These are phyloP conservation scores for Ogataea hybrid DNA, from an alignment of 1,139 yeast genomes.

Conservation along the genomic window DNA sequence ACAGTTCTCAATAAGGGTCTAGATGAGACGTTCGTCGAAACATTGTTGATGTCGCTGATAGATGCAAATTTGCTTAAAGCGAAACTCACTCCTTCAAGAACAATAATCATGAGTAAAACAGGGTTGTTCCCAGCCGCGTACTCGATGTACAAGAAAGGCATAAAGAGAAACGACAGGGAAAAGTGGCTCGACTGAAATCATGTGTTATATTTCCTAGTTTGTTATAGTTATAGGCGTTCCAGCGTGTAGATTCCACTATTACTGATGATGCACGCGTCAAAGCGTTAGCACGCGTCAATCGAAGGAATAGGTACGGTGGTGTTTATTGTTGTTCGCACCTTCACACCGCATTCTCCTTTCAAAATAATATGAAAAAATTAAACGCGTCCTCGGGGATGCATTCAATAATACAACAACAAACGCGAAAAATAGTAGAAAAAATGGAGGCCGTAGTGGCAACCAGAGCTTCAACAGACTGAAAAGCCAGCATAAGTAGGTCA, in stretches of 20 bases:
- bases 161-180: slow-evolving; percentile 24
- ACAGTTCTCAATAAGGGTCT: slow-evolving; percentile 6
- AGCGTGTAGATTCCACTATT: background rate
- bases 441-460: background rate
- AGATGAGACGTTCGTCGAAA: slow-evolving; percentile 38
- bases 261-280: background rate
- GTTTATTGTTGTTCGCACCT: background rate
- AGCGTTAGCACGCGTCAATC: background rate
- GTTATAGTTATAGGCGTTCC: background rate
- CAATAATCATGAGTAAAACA: slow-evolving; percentile 47
- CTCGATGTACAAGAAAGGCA: slow-evolving; percentile 35
- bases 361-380: background rate
- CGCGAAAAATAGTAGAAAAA: slow-evolving; percentile 2
- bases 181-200: slow-evolving; percentile 27
- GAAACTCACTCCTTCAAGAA: slow-evolving; percentile 46
- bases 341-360: slow-evolving; percentile 1
- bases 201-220: background rate
- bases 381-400: slow-evolving; percentile 7
- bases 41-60: slow-evolving; percentile 46
- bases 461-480: no score
- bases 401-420: slow-evolving; percentile 2
- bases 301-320: background rate
- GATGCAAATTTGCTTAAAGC: slow-evolving; percentile 56
- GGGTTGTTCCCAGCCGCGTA: slow-evolving; percentile 46
- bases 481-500: no score